A percentile compares a stretch with the other conserved stretches of the same genome.
Conservation (phyloP, 192 early-diverging fungal genomes). For the Chytriomyces confervae region DNA sequence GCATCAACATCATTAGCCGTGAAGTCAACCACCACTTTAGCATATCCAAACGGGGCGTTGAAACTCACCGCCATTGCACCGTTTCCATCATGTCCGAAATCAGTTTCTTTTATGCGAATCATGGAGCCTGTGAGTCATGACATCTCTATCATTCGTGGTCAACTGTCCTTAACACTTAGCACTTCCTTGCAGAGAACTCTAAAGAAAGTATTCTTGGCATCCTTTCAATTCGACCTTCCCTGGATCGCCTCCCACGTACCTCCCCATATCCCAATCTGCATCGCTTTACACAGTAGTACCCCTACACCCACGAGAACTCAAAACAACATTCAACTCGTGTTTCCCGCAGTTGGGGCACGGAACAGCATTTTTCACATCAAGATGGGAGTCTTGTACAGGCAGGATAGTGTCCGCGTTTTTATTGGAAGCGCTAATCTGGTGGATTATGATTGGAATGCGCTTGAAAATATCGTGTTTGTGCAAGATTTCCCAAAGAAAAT, state of each 20-base stretch:
- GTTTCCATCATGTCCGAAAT: neutral
- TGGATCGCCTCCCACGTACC: conserved; percentile 21
- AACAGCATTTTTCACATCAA: conserved; percentile 39
- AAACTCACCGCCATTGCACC: neutral
- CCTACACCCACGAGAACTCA: conserved; percentile 6
- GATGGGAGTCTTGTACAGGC: conserved; percentile 37
- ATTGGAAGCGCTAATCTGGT: conserved; percentile 44
- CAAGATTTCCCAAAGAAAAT: conserved; percentile 26
- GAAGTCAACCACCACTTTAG: neutral
- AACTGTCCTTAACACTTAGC: neutral
- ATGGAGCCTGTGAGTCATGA: neutral
- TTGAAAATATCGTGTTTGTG: conserved; percentile 41
- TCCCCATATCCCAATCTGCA: conserved; percentile 27
- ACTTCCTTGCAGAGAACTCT: neutral
- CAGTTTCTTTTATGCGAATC: neutral
- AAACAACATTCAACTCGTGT: conserved; percentile 29
- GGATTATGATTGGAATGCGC: conserved; percentile 43
- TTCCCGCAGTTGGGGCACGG: conserved; percentile 9
- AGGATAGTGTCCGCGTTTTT: conserved; percentile 37
- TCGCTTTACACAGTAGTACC: conserved; percentile 9
- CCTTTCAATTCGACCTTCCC: conserved; percentile 30
- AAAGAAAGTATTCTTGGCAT: conserved; percentile 8
- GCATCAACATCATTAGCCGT: neutral
- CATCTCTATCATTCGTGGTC: neutral
- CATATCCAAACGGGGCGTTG: neutral